Conservation (phyloP, 164 flowering plant genomes). For the Stephania cephalantha region DNA sequence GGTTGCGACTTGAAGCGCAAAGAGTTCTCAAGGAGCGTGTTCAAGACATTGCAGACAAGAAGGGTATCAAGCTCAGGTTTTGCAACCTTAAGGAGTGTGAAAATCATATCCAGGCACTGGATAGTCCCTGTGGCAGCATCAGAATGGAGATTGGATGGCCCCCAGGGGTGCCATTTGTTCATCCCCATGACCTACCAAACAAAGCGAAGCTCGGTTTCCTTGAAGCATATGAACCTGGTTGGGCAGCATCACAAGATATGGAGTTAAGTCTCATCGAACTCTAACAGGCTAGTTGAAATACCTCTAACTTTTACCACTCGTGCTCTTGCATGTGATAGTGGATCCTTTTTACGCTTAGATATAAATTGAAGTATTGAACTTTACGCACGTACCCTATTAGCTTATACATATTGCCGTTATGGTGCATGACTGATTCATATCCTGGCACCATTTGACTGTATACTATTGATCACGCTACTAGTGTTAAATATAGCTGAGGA, state of each 20-base stretch:
- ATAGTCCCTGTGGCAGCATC: slow-evolving; percentile 77
- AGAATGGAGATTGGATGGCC: slow-evolving; percentile 97
- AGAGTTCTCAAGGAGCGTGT: slow-evolving; percentile 92
- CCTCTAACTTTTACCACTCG: slow-evolving; percentile 21
- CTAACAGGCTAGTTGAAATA: slow-evolving; percentile 55
- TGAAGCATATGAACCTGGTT: slow-evolving; percentile 97
- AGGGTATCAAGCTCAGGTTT: slow-evolving; percentile 88
- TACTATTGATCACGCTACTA: background rate
- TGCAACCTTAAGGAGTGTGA: slow-evolving; percentile 93
- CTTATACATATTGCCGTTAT: background rate
- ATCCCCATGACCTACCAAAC: slow-evolving; percentile 96
- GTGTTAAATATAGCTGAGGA: background rate
- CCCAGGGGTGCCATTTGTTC: slow-evolving; percentile 96
- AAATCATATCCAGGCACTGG: slow-evolving; percentile 60
- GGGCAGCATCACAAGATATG: slow-evolving; percentile 85
- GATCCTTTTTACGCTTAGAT: background rate
- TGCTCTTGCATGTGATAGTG: background rate
- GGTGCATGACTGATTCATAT: background rate
- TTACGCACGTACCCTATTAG: background rate
- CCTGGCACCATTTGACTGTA: background rate
- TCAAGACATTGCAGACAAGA: slow-evolving; percentile 97
- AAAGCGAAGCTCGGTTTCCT: slow-evolving; percentile 94
- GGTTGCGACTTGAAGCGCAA: slow-evolving; percentile 89
- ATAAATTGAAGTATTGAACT: background rate
- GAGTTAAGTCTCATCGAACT: slow-evolving; percentile 66